Conservation (phyloP, 1,284 basidiomycete species). For the Naganishia sp. region DNA sequence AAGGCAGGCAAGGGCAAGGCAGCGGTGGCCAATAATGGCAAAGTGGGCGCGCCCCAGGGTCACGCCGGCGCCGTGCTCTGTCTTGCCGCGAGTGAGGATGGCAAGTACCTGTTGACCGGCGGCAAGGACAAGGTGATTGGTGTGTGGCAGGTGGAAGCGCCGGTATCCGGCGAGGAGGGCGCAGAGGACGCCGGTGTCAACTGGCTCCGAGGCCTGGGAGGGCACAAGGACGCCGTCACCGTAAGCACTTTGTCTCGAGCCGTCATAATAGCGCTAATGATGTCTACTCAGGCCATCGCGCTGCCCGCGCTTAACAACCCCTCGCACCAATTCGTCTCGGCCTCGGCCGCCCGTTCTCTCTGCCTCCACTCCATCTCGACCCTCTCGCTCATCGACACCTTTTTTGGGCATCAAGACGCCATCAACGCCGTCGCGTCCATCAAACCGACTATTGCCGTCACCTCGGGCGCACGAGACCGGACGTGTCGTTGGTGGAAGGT, state of each 20-base stretch:
- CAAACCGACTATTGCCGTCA: constrained; percentile 79
- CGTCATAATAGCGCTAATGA: constrained; percentile 20
- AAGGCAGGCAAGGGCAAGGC: constrained; percentile 48
- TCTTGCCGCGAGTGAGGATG: constrained; percentile 82
- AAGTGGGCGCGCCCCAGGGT: constrained; percentile 59
- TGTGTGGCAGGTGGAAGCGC: constrained; percentile 70
- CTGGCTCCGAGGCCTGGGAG: constrained; percentile 76
- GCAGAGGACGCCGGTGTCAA: constrained; percentile 45
- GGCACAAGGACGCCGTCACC: constrained; percentile 82
- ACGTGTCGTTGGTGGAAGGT: constrained; percentile 96
- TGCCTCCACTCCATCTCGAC: constrained; percentile 85
- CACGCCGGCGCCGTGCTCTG: constrained; percentile 84
- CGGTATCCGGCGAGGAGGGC: constrained; percentile 55
- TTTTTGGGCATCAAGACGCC: constrained; percentile 95
- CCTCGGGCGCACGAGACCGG: constrained; percentile 85
- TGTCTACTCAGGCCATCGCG: constrained; percentile 62
- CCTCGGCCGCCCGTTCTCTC: constrained; percentile 86
- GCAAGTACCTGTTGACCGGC: constrained; percentile 78
- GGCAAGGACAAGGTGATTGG: constrained; percentile 79
- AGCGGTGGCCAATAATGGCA: constrained; percentile 34
- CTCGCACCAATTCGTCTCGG: constrained; percentile 81
- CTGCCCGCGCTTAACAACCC: constrained; percentile 70
- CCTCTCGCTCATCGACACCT: constrained; percentile 90
- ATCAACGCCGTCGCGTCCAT: constrained; percentile 77
- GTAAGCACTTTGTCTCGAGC: constrained; percentile 58